A percentile compares a stretch with the other conserved stretches of the same genome.
Conservation (phyloP, 495 filamentous ascomycete genomes). For the Chlorociboria aeruginascens region DNA sequence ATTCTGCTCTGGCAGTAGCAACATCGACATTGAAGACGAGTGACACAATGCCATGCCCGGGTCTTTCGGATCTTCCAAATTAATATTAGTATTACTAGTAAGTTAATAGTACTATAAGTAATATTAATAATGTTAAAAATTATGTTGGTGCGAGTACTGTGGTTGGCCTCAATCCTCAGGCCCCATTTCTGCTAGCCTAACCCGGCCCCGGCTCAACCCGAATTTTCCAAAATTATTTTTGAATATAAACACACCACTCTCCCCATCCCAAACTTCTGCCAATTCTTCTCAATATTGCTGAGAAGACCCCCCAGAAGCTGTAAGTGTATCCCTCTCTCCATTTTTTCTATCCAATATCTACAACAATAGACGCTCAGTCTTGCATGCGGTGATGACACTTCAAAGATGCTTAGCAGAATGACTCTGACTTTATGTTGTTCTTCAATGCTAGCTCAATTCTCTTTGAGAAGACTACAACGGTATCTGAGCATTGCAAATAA, state of each 20-base stretch:
- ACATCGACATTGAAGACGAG: constrained; percentile 14
- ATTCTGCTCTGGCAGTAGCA: too few species aligned
- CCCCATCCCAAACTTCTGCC: background rate
- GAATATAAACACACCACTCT: background rate
- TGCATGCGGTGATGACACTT: constrained; percentile 47
- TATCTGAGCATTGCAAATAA: constrained; percentile 67
- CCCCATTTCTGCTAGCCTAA: too few species aligned
- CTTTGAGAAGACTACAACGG: constrained; percentile 85
- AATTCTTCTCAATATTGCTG: constrained; percentile 3
- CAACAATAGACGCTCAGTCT: background rate
- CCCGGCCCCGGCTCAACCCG: background rate
- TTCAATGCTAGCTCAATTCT: constrained; percentile 59
- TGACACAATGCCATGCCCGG: background rate
- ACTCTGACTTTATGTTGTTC: constrained; percentile 63
- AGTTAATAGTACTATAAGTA: too few species aligned
- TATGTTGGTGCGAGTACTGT: too few species aligned
- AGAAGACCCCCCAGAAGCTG: constrained; percentile 13
- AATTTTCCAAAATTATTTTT: background rate
- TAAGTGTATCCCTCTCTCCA: constrained; percentile 12
- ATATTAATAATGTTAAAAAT: too few species aligned
- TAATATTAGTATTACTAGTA: too few species aligned
- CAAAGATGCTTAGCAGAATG: constrained; percentile 47
- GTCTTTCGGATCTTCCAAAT: too few species aligned
- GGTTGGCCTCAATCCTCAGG: too few species aligned
- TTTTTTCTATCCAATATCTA: background rate